Conservation (phyloP, 371 early-diverging fungal genomes). For the Mortierella sp. region DNA sequence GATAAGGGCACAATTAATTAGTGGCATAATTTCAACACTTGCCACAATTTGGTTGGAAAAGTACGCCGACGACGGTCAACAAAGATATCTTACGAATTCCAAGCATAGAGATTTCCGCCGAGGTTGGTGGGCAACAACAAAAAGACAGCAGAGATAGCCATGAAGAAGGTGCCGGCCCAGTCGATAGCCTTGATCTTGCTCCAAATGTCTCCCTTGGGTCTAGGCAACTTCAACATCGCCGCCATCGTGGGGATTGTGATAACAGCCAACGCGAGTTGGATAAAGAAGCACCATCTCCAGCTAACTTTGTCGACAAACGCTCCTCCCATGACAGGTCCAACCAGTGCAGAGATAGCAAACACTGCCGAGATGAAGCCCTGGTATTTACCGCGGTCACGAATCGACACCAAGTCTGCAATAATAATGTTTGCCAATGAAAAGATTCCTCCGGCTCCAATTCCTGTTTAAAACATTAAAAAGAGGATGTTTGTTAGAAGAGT, state of each 20-base stretch:
- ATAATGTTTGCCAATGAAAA: conserved; percentile 69
- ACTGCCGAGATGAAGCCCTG: conserved; percentile 65
- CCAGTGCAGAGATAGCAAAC: conserved; percentile 60
- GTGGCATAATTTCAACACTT: neutral
- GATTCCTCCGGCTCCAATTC: conserved; percentile 73
- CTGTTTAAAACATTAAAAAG: neutral
- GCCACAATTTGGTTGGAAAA: neutral
- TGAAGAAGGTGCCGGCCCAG: conserved; percentile 42
- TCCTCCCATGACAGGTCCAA: conserved; percentile 67
- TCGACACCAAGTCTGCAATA: conserved; percentile 70
- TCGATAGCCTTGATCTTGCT: conserved; percentile 53
- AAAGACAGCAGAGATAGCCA: conserved; percentile 61
- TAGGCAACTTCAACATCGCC: conserved; percentile 51
- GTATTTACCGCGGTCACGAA: conserved; percentile 71
- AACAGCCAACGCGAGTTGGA: conserved; percentile 47
- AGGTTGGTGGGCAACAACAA: conserved; percentile 77
- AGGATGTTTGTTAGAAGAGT: neutral
- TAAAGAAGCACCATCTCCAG: conserved; percentile 69
- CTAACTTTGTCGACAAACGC: conserved; percentile 60
- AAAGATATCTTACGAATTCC: conserved; percentile 63
- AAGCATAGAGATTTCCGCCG: conserved; percentile 78
- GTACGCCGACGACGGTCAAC: neutral
- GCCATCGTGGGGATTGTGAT: conserved; percentile 44
- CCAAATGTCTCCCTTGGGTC: conserved; percentile 48
- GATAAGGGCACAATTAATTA: neutral